A percentile compares a stretch with the other conserved stretches of the same genome.
These are phyloP conservation scores for Aspergillus ibericus DNA, from an alignment of 2,329 filamentous ascomycete species.

Conservation along the genomic window DNA sequence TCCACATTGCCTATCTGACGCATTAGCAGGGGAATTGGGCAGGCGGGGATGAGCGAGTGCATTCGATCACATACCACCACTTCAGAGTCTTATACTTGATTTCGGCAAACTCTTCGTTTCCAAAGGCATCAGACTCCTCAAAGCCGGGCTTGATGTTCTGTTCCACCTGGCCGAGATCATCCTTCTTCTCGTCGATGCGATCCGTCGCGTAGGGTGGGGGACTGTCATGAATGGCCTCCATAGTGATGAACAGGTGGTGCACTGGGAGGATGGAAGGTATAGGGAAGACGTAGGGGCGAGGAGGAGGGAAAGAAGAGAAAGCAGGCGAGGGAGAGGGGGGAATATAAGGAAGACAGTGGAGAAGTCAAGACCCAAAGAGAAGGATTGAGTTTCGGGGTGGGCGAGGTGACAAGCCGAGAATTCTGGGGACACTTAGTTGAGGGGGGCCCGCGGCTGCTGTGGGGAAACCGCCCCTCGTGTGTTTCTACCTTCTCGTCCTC, in stretches of 20 bases:
- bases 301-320: neutral
- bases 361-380: neutral
- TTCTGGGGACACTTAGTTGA: neutral
- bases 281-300: neutral
- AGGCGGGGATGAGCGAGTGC: neutral
- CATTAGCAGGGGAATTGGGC: conserved; percentile 34
- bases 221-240: neutral
- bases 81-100: conserved; percentile 51
- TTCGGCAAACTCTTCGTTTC: conserved; percentile 33
- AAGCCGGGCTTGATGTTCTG: conserved; percentile 14
- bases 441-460: neutral
- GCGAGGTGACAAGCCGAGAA: neutral
- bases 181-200: conserved; percentile 6
- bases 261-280: too few species aligned
- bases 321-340: neutral
- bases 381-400: neutral
- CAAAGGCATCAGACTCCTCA: conserved; percentile 30
- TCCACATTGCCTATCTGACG: conserved; percentile 36
- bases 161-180: conserved; percentile 2
- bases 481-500: neutral
- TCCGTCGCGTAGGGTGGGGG: conserved; percentile 4
- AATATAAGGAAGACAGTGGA: neutral
- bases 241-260: neutral
- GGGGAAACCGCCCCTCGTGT: neutral
- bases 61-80: conserved; percentile 32